Conservation (phyloP, 2,329 filamentous ascomycete species). For the Fusarium buxicola region DNA sequence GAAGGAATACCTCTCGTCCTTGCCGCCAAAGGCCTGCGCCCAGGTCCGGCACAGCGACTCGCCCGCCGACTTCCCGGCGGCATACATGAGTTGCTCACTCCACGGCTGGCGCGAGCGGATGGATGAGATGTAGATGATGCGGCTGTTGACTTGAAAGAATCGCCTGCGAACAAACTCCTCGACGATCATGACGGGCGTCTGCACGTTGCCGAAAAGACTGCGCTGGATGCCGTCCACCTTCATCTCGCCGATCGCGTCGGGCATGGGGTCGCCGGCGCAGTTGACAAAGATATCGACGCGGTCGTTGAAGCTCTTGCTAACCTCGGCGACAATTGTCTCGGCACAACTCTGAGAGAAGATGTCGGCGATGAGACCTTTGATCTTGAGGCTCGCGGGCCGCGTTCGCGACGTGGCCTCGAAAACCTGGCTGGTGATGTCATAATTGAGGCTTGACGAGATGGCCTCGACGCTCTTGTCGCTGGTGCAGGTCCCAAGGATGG, state of each 20-base stretch:
- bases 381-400: conserved; percentile 26
- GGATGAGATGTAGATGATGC: conserved; percentile 53
- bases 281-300: conserved; percentile 51
- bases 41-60: conserved; percentile 53
- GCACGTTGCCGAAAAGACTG: conserved; percentile 51
- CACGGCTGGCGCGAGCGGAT: conserved; percentile 49
- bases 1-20: conserved; percentile 49
- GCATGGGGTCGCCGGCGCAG: conserved; percentile 47
- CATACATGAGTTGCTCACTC: conserved; percentile 51
- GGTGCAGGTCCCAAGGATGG: conserved; percentile 50
- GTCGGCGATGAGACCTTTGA: conserved; percentile 47
- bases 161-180: conserved; percentile 49
- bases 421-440: conserved; percentile 32
- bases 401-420: conserved; percentile 31
- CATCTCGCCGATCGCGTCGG: conserved; percentile 47
- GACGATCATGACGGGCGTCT: conserved; percentile 51
- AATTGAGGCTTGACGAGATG: conserved; percentile 34
- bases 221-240: conserved; percentile 43
- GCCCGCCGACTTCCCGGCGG: conserved; percentile 49
- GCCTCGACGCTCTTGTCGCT: conserved; percentile 30
- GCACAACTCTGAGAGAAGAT: conserved; percentile 47
- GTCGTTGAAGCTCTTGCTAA: conserved; percentile 39
- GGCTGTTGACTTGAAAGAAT: conserved; percentile 48
- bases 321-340: conserved; percentile 42
- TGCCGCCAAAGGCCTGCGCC: conserved; percentile 52